Base-by-base conservation (phyloP, 129 eudicot species). In the Saposhnikovia divaricata region DNA sequence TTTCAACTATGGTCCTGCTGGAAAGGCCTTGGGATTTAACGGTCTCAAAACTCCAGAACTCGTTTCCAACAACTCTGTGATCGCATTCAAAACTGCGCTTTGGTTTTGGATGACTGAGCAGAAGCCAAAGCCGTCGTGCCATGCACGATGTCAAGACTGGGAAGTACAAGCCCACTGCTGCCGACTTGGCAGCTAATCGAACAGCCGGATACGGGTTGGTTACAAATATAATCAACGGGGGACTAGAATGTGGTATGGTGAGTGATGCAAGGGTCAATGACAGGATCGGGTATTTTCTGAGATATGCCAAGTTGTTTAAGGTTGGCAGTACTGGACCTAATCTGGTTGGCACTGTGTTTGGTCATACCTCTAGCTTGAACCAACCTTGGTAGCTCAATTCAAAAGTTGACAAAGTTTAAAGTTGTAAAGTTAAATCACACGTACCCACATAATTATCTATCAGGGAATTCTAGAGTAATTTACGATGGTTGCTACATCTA, bases 31-130 rank as follows among this genome's bases (percentile, higher is more conserved):
- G 43, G 84, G 88, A 14, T 82, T 85, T 11, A 83, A 85, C 70
- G 84, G 84, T 10, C 84, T 85, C 6, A 63, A 43, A 11, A 76
- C 80, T 37, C 89, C 89, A 25, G 89, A 86, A 48, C 50, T 80
- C 23, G 89, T 86, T 4, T 44, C 89, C 16, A 72, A 82, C 80
- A 82, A 80, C 59, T 79, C 86, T 4, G 40, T 86, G 42, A 69
- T 82, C 23, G 68, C 88, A 6, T 85, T 83, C 83, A 82, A 79
- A 51, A 84, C 87, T 1, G 87, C 82, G 15, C 82, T 85, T 4
- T 85, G 84, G 87, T 85, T 85, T 70, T 85, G 87, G 87, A 85
- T 85, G 87, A 85, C 87, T 4, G 80, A 81, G 82, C 84, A 75
- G 27, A 78, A 61, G 72, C 87, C 84, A 5, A 78, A 63, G 65